Conservation (phyloP, 495 filamentous ascomycete species). For the Penicillium longicatenatum region DNA sequence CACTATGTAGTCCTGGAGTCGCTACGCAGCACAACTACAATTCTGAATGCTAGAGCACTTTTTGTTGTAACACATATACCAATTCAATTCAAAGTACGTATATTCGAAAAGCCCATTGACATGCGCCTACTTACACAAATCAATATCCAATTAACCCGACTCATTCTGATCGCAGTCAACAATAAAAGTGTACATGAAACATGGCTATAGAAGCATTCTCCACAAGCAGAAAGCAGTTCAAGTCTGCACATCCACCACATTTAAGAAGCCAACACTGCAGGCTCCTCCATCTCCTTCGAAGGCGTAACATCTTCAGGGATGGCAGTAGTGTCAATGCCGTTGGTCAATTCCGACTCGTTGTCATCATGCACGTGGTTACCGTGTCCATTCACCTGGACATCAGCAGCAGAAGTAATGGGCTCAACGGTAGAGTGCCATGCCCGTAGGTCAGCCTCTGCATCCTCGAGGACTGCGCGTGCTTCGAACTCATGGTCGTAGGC, state of each 20-base stretch:
- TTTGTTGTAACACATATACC: not conserved
- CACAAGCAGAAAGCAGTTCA: not conserved
- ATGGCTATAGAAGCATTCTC: not conserved
- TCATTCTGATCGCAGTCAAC: not conserved
- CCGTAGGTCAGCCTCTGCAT: constrained; percentile 85
- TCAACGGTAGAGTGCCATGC: constrained; percentile 57
- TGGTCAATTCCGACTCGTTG: constrained; percentile 8
- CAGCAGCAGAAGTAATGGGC: constrained; percentile 17
- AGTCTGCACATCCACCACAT: not conserved
- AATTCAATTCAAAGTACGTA: not conserved
- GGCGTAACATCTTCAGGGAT: constrained; percentile 14
- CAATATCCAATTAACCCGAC: not conserved
- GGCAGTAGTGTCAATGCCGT: not conserved
- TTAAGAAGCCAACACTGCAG: constrained; percentile 3
- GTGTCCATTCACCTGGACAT: constrained; percentile 3
- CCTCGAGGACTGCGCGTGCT: constrained; percentile 83
- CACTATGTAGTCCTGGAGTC: too few relatives aligned
- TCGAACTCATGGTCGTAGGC: constrained; percentile 63
- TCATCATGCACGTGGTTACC: constrained; percentile 1
- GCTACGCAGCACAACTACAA: too few relatives aligned
- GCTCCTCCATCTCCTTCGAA: not conserved
- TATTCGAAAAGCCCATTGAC: not conserved
- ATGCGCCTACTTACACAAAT: not conserved
- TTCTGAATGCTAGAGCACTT: too few relatives aligned
- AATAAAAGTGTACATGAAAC: constrained; percentile 1